Evolutionary conservation across 2,329 filamentous ascomycete species (phyloP), one percentile per base, ranked within the genome.

Genomic region (Cladophialophora yegresii): DNA sequence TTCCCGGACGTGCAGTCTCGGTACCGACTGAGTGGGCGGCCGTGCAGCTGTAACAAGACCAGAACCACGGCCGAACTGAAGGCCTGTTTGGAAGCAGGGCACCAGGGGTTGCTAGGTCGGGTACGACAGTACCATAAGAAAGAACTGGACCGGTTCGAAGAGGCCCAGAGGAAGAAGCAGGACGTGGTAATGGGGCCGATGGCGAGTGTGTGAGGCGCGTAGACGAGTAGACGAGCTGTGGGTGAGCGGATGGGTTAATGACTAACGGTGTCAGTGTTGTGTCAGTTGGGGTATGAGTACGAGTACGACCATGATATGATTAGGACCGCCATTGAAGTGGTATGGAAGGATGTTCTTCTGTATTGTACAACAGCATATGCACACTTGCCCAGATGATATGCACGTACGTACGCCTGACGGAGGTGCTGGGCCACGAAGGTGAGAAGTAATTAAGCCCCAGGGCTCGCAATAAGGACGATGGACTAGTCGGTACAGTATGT

Each of bases 1-100:
- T 50, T 50, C 47, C 47, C 47, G 16, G 47, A 50, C 47, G 47
- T 20, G 16, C 16, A 26, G 22, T 50, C 47, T 50, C 47, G 47
- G 22, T 50, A 3, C 26, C 47, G 47, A 26, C 16, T 50, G 47
- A 50, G 47, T 20, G 47, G 47, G 7, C 47, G 22, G 47, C 47
- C 47, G 47, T 50, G 47, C 47, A 12, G 47, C 13, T 50, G 47
- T 20, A 22, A 50, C 23, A 50, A 50, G 47, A 26, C 47, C 20
- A 50, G 22, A 50, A 50, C 47, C 23, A 50, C 47, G 47, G 47
- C 20, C 20, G 47, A 50, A 20, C 10, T 50, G 9, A 50, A 26
- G 47, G 47, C 47, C 23, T 50, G 47, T 13, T 22, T 50, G 23
- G 9, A 2, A 2, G 47, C 26, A 22, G 26, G 26, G 20, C 47